Percentiles rank a stretch among this genome's conserved stretches.
These are phyloP conservation scores for Guadua angustifolia DNA, from an alignment of 176 grass and related monocot genomes.

Conservation along the genomic window DNA sequence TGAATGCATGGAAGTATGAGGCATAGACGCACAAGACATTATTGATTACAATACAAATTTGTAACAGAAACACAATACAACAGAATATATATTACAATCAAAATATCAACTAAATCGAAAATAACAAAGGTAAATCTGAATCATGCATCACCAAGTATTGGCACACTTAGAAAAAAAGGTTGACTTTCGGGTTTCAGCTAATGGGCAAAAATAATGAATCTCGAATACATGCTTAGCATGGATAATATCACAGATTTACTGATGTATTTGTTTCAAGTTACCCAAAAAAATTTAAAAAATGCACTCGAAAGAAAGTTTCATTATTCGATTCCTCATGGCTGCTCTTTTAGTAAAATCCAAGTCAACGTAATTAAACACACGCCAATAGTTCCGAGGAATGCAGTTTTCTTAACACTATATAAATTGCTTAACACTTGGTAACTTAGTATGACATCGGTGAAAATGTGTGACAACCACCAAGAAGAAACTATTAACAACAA, in stretches of 20 bases:
- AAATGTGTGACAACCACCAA: neutral
- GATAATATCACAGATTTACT: neutral
- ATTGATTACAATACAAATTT: neutral
- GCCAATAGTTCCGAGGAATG: neutral
- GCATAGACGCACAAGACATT: too few relatives aligned
- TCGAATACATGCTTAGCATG: neutral
- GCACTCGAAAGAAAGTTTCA: neutral
- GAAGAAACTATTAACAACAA: constrained; percentile 5
- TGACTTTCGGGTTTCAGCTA: neutral
- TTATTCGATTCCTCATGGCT: neutral
- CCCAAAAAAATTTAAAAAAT: neutral
- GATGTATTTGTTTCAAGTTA: constrained; percentile 29
- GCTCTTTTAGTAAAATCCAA: neutral
- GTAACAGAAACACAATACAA: neutral
- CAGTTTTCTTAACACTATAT: neutral
- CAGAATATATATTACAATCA: neutral
- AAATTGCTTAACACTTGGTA: neutral
- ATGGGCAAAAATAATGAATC: neutral
- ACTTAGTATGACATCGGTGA: neutral
- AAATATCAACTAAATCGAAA: neutral
- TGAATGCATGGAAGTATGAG: too few relatives aligned
- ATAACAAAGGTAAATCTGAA: neutral
- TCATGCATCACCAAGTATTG: neutral
- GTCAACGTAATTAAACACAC: neutral
- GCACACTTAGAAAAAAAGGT: neutral